Base-by-base conservation (phyloP, 108 stramenopile genomes). In the Aurantiochytrium sp. region DNA sequence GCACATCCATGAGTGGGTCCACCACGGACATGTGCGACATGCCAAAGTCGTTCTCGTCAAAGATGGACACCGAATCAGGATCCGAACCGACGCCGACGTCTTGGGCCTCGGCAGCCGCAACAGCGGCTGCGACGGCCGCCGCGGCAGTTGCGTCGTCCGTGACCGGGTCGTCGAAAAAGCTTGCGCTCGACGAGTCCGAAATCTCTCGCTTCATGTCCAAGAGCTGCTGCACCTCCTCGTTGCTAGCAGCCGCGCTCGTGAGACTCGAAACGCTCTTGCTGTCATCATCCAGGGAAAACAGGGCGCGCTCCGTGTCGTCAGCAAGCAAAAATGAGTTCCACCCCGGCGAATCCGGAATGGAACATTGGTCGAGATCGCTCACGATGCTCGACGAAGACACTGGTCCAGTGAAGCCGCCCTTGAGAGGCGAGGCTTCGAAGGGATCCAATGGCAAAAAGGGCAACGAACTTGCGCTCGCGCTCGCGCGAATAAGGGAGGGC, bases 341-440 rank as follows among this genome's bases (percentile, higher is more conserved):
- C 28, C 76, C 76, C 10, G 76, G 76, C 49, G 76, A 83, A 35
- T 4, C 76, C 51, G 76, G 76, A 23, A 83, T 83, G 25, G 76
- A 83, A 35, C 76, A 83, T 3, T 83, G 76, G 76, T 83, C 76
- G 76, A 83, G 76, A 23, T 83, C 76, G 42, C 64, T 69, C 8
- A 69, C 64, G 64, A 69, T 69, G 64, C 64, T 69, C 64, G 64
- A 69, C 8, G 64, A 69, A 23, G 64, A 69, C 8, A 18, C 42
- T 10, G 8, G 35, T 23, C 21, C 21, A 16, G 55, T 57, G 1
- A 69, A 69, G 64, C 10, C 18, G 0, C 42, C 35, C 64, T 69
- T 69, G 35, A 69, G 25, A 14, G 64, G 64, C 8, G 64, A 69
- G 6, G 14, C 64, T 8, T 69, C 64, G 25, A 69, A 69, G 42